These are phyloP conservation scores for Dictyostelium citrinum DNA, from an alignment of 78 protist genomes.

Conservation along the genomic window DNA sequence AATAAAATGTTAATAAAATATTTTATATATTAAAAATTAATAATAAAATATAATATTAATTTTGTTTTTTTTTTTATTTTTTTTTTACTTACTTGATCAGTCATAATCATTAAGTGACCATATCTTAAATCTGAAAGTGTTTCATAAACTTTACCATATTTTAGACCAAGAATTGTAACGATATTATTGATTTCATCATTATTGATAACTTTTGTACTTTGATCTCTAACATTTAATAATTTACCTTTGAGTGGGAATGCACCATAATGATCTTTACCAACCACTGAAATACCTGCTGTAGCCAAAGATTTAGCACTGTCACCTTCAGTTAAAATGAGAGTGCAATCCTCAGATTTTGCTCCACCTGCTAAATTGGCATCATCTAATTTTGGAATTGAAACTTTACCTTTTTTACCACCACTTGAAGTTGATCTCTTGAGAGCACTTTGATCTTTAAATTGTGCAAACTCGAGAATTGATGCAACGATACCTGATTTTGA, in stretches of 20 bases:
- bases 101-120: conserved; percentile 99
- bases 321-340: conserved; percentile 97
- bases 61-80: too few species aligned
- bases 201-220: conserved; percentile 72
- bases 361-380: conserved; percentile 98
- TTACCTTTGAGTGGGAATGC: conserved; percentile 99
- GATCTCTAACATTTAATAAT: conserved; percentile 98
- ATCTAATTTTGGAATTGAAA: conserved; percentile 94
- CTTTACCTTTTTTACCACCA: conserved; percentile 35
- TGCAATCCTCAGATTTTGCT: conserved; percentile 89
- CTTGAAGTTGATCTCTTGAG: neutral
- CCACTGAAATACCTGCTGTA: conserved; percentile 90
- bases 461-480: conserved; percentile 24
- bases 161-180: conserved; percentile 94
- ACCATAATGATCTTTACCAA: conserved; percentile 98
- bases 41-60: too few species aligned
- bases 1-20: too few species aligned
- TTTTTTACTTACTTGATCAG: conserved; percentile 89
- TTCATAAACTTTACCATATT: conserved; percentile 82
- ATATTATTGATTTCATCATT: conserved; percentile 93
- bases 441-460: conserved; percentile 32
- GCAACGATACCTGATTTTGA: conserved; percentile 27
- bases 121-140: conserved; percentile 90
- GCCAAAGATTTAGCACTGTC: conserved; percentile 80
- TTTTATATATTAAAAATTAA: too few species aligned